Evolutionary conservation across 1,284 basidiomycete species (phyloP).

Genomic region (Marasmius tenuissimus): DNA sequence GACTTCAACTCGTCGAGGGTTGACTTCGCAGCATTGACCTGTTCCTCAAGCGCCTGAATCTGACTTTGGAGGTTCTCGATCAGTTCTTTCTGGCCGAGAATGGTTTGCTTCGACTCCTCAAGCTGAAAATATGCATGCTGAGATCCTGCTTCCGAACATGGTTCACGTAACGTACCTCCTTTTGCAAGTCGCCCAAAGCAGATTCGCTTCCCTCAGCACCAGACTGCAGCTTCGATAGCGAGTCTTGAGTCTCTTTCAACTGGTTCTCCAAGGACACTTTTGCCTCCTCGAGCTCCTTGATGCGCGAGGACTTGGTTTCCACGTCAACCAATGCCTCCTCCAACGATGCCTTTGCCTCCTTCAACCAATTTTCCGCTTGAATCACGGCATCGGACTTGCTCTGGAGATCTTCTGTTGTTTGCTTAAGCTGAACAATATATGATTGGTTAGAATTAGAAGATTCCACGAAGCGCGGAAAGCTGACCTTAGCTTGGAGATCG

Average conservation of each 20-base stretch:
- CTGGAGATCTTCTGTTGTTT: conserved; percentile 50
- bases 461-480: conserved; percentile 14
- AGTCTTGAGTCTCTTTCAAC: conserved; percentile 41
- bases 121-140: conserved; percentile 40
- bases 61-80: conserved; percentile 52
- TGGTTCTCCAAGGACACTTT: conserved; percentile 50
- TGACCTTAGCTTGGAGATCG: conserved; percentile 63
- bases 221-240: conserved; percentile 40
- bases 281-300: conserved; percentile 47
- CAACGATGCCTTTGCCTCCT: conserved; percentile 50
- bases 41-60: conserved; percentile 48
- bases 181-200: conserved; percentile 39
- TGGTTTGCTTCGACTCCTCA: conserved; percentile 42
- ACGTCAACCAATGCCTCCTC: conserved; percentile 47
- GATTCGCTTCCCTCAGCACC: conserved; percentile 38
- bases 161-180: conserved; percentile 44
- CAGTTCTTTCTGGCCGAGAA: conserved; percentile 40
- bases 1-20: conserved; percentile 51
- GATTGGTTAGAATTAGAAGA: conserved; percentile 15
- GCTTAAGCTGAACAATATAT: conserved; percentile 48
- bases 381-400: conserved; percentile 48
- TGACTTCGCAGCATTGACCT: conserved; percentile 50
- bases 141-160: background rate
- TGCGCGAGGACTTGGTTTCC: conserved; percentile 41
- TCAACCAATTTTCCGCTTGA: conserved; percentile 52